A percentile compares a stretch with the other conserved stretches of the same genome.
Evolutionary conservation across 2,329 filamentous ascomycete genomes (phyloP).

Genomic region (Colletotrichum salicis): DNA sequence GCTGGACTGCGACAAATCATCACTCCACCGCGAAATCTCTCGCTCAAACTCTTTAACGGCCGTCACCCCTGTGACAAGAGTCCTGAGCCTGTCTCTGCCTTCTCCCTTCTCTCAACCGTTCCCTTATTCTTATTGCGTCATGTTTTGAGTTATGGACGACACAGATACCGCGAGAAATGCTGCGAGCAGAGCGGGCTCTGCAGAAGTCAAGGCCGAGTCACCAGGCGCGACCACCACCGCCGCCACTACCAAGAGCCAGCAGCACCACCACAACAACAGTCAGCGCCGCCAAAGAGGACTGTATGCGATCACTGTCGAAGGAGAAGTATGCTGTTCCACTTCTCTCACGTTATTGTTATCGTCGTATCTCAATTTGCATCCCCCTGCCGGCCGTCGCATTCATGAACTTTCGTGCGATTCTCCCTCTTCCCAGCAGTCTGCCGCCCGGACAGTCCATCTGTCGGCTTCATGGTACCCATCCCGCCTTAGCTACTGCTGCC

Average conservation of each 20-base stretch:
- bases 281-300: constrained; percentile 45
- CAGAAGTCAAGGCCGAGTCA: constrained; percentile 36
- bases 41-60: constrained; percentile 32
- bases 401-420: constrained; percentile 37
- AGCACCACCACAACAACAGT: constrained; percentile 16
- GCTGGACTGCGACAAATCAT: not conserved
- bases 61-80: constrained; percentile 26
- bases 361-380: constrained; percentile 3
- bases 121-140: constrained; percentile 25
- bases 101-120: constrained; percentile 12
- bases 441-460: constrained; percentile 34
- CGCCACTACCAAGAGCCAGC: not conserved
- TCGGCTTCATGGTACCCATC: constrained; percentile 28
- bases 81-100: constrained; percentile 16
- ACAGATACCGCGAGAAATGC: constrained; percentile 35
- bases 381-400: constrained; percentile 7
- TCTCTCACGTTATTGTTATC: constrained; percentile 1
- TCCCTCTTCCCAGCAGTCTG: constrained; percentile 36
- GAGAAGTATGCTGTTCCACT: constrained; percentile 48
- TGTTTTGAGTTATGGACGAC: constrained; percentile 32
- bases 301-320: constrained; percentile 59
- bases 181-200: constrained; percentile 35
- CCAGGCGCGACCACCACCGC: constrained; percentile 19
- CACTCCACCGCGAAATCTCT: constrained; percentile 34
- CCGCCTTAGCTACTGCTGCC: constrained; percentile 5